Evolutionary conservation across 805 yeast species (phyloP), one percentile per base, ranked within the genome.

Genomic region (Kodamaea lidongshanica): DNA sequence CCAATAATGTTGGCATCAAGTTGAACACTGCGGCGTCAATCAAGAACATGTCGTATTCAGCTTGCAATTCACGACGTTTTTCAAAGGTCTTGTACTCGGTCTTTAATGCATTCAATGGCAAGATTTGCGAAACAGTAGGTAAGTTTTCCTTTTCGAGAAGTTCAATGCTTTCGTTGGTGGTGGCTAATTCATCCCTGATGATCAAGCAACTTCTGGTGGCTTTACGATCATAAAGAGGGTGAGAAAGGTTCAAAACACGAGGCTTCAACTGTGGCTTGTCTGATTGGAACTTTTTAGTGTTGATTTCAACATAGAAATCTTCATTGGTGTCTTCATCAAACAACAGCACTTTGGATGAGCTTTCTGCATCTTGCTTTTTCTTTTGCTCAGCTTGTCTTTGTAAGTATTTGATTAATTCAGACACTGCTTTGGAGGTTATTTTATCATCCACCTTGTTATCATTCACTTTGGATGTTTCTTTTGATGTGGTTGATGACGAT

Each of bases 31-130:
- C 77, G 39, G 87, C 95, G 58, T 92, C 98, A 31, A 85, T 79
- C 24, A 92, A 52, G 55, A 92, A 84, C 38, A 86, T 42, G 46
- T 87, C 94, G 51, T 73, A 83, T 35, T 74, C 77, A 10, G 67
- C 54, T 24, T 70, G 57, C 37, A 92, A 73, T 39, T 77, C 79
- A 54, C 96, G 77, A 55, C 87, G 78, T 37, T 87, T 79, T 57
- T 92, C 96, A 47, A 64, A 92, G n/a, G 84, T 74, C 61, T 86
- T 86, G 68, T 77, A 89, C 38, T 79, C 81, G 19, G 87, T 83
- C 55, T 85, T 85, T 40, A 92, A 67, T 43, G 86, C 81, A 26
- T 74, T 67, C 33, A 79, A 79, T 5, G 92, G 71, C 19, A 87
- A 67, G 32, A 88, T 77, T 45, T 71, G 69, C 13, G 55, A 34